A percentile compares a stretch with the other conserved stretches of the same genome.
These are phyloP conservation scores for Cyclotella cryptica DNA, from an alignment of 108 stramenopile species.

Conservation along the genomic window DNA sequence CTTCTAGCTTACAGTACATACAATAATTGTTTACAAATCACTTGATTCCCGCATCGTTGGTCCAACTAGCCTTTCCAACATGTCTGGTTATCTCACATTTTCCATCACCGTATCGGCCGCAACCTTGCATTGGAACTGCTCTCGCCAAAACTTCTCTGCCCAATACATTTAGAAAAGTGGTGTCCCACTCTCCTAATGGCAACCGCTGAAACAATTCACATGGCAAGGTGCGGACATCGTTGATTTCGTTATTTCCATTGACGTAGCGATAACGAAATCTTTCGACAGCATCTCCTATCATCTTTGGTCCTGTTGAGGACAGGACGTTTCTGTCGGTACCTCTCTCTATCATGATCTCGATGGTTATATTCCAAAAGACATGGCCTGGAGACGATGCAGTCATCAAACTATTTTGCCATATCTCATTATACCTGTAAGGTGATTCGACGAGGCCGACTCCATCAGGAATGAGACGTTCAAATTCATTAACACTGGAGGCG, in stretches of 20 bases:
- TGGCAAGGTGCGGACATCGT: slow-evolving; percentile 18
- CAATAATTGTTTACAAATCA: not conserved
- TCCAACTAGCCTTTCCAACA: slow-evolving; percentile 27
- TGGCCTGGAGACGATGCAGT: slow-evolving; percentile 20
- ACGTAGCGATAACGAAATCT: not conserved
- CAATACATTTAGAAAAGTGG: slow-evolving; percentile 23
- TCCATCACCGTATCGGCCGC: slow-evolving; percentile 30
- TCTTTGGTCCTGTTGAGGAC: slow-evolving; percentile 32
- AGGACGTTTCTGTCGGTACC: not conserved
- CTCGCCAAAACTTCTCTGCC: slow-evolving; percentile 26
- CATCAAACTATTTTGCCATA: slow-evolving; percentile 38
- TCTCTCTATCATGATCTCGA: slow-evolving; percentile 35
- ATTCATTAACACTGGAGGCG: slow-evolving; percentile 1
- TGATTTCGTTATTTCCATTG: not conserved
- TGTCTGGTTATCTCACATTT: slow-evolving; percentile 36
- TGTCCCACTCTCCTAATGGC: slow-evolving; percentile 27
- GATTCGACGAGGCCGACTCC: slow-evolving; percentile 42
- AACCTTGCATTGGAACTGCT: slow-evolving; percentile 31
- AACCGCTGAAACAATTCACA: slow-evolving; percentile 38
- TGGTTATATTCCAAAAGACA: slow-evolving; percentile 26
- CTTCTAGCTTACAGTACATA: too few species aligned
- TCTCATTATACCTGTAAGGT: slow-evolving; percentile 39
- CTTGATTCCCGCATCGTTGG: not conserved
- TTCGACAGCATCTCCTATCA: slow-evolving; percentile 39
- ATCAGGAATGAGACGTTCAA: slow-evolving; percentile 12